Base-by-base conservation (phyloP, 768 basidiomycete species). In the Boletus rufocinnamomeus region DNA sequence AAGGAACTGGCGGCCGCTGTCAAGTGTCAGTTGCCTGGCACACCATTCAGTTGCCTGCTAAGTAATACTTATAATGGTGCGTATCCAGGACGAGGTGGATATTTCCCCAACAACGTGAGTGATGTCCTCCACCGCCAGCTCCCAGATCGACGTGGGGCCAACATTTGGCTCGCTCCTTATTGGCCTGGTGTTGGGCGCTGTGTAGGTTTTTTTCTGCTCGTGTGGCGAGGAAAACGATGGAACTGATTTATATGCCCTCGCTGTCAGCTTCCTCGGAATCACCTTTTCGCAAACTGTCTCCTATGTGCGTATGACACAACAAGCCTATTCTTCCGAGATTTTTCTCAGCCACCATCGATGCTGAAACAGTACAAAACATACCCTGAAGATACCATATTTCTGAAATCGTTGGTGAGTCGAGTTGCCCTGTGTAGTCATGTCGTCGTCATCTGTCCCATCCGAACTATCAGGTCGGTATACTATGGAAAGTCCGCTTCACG, bases 401-500 rank as follows among this genome's bases (percentile, higher is more conserved):
- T 32, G 28, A 32, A 48, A 21, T 32, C 11, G 13, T 8, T 48
- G 30, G 30, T 48, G 13, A 48, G 47, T 14, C 28, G 17, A 13
- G 11, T 17, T 25, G 4, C 8, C 14, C 44, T 27, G 16, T 27
- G 44, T 16, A 27, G 16, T 19, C 6, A 48, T 13, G 19, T 21
- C 47, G n/a, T 19, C 28, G 19, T 13, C 47, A 21, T 21, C 2
- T 32, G 10, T 27, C 16, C 17, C 19, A 11, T 21, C 4, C 13
- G 19, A 32, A 14, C n/a, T 4, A 32, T n/a, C 47, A 48, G 47
- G 47, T 48, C 21, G 47, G 47, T 14, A 25, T 35, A 10, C 43
- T 57, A 52, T 46, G 56, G 56, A 11, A 38, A 46, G 50, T 47
- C 28, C 4, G 6, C n/a, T 46, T 23, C 30, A 43, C 27, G n/a